Evolutionary conservation across 129 eudicot species (phyloP).

Genomic region (Centrapalus pauciflorus): DNA sequence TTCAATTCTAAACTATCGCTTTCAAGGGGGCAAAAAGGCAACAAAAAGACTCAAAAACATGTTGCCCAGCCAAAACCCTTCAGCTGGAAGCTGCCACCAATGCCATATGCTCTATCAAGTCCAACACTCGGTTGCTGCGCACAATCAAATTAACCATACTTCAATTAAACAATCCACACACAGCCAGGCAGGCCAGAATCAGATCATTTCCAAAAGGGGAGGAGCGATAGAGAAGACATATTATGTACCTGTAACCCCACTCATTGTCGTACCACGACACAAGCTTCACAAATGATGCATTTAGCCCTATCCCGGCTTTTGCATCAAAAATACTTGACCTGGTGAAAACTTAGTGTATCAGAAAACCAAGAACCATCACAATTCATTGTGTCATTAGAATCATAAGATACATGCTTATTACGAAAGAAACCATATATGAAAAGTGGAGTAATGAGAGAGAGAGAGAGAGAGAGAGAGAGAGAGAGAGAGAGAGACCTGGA

Average conservation of each 20-base stretch:
- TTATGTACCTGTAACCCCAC: constrained; percentile 96
- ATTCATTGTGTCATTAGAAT: no score
- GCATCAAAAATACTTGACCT: constrained; percentile 97
- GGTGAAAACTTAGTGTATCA: constrained; percentile 11
- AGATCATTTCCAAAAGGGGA: neutral
- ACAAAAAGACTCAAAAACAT: constrained; percentile 1
- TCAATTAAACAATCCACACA: neutral
- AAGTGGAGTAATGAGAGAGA: neutral
- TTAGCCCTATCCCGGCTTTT: constrained; percentile 84
- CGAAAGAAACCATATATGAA: neutral
- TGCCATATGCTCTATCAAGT: constrained; percentile 90
- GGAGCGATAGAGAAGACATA: neutral
- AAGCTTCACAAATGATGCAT: constrained; percentile 77
- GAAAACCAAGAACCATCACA: no score
- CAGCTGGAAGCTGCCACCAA: constrained; percentile 51
- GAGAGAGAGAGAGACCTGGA: constrained; percentile 45
- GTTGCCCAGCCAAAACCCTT: neutral
- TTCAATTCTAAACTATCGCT: constrained; percentile 17
- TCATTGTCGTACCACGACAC: constrained; percentile 94
- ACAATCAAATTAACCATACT: neutral
- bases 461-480: neutral
- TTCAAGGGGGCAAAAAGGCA: neutral
- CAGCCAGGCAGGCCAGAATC: neutral
- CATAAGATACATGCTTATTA: neutral
- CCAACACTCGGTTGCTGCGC: constrained; percentile 92